Percentiles rank a stretch among this genome's conserved stretches.
phyloP scores from a whole-genome alignment of 371 early-diverging fungal genomes.

The Rhizopus stolonifer region DNA sequence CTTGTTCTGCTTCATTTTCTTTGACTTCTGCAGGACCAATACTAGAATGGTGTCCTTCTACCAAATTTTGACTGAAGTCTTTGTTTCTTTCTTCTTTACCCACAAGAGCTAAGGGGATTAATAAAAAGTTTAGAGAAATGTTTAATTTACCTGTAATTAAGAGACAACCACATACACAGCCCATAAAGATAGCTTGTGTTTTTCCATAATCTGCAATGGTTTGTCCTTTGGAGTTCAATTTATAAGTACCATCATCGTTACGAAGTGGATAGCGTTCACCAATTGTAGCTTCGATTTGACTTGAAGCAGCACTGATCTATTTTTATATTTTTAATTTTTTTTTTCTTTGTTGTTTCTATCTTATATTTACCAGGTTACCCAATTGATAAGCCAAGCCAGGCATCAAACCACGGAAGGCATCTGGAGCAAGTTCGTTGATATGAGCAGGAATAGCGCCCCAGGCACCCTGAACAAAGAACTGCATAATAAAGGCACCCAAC shows the following conservation, averaged over 20 bases:
- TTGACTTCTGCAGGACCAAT: conserved; percentile 29
- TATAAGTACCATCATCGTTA: conserved; percentile 32
- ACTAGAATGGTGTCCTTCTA: conserved; percentile 7
- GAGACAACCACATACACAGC: conserved; percentile 46
- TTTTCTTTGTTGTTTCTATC: too few relatives aligned
- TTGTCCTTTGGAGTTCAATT: conserved; percentile 38
- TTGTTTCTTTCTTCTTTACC: conserved; percentile 11
- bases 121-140: too few relatives aligned
- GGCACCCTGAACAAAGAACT: conserved; percentile 68
- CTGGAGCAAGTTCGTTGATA: conserved; percentile 67
- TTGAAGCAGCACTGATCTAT: conserved; percentile 61
- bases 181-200: conserved; percentile 66
- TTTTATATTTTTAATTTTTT: too few relatives aligned
- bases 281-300: conserved; percentile 67
- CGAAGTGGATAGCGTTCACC: conserved; percentile 52
- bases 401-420: conserved; percentile 63
- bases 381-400: conserved; percentile 72
- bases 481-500: conserved; percentile 62
- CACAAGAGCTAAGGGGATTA: conserved; percentile 6
- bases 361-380: conserved; percentile 55
- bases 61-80: conserved; percentile 2
- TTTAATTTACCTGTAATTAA: conserved; percentile 35
- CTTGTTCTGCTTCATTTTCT: conserved; percentile 26
- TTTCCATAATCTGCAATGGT: conserved; percentile 63
- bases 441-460: conserved; percentile 76